These are phyloP conservation scores for Erodium texanum DNA, from an alignment of 441 rosid species.

Conservation along the genomic window DNA sequence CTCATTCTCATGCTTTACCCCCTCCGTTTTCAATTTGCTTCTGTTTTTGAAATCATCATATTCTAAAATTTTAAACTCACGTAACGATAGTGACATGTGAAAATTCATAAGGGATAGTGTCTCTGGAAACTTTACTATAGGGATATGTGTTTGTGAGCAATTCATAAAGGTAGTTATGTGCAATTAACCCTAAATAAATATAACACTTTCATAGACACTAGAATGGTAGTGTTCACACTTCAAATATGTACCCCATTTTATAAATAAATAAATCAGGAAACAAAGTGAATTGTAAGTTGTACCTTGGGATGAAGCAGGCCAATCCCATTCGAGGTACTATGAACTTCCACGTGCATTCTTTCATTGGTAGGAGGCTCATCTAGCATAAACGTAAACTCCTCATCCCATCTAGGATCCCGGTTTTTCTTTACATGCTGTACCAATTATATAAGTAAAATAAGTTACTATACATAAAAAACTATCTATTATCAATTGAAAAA, in stretches of 20 bases:
- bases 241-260: not conserved
- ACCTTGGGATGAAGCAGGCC: conserved; percentile 4
- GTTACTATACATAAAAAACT: not conserved
- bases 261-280: not conserved
- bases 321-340: not conserved
- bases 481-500: not conserved
- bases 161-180: too few relatives aligned
- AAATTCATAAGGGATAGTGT: too few relatives aligned
- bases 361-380: not conserved
- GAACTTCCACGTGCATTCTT: conserved; percentile 7
- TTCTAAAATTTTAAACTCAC: too few relatives aligned
- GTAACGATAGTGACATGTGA: too few relatives aligned
- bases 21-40: too few relatives aligned
- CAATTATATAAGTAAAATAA: not conserved
- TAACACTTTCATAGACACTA: not conserved
- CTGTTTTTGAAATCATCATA: too few relatives aligned
- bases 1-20: too few relatives aligned
- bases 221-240: not conserved
- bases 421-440: conserved; percentile 1
- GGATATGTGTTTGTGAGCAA: too few relatives aligned
- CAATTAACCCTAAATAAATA: too few relatives aligned
- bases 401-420: conserved; percentile 4
- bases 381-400: conserved; percentile 1
- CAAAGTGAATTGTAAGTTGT: not conserved
- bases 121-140: not conserved